These are phyloP conservation scores for Lepiota venenata DNA, from an alignment of 768 basidiomycete species.

Conservation along the genomic window DNA sequence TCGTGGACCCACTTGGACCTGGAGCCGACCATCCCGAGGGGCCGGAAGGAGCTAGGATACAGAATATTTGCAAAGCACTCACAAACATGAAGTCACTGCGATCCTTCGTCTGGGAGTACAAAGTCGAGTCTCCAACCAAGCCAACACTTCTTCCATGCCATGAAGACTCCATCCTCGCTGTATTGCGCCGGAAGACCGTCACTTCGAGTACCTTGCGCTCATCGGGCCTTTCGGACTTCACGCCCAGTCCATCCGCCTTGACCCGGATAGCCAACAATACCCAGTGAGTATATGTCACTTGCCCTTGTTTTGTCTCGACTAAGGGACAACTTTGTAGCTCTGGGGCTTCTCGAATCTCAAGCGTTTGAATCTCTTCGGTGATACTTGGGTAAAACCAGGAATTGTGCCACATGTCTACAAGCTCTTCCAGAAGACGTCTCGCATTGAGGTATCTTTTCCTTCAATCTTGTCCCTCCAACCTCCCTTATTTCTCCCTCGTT, in stretches of 20 bases:
- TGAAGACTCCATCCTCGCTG: conserved; percentile 37
- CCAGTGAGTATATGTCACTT: conserved; percentile 28
- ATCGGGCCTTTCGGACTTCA: conserved; percentile 36
- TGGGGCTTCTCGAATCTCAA: conserved; percentile 29
- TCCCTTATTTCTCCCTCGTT: not conserved
- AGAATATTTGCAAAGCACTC: conserved; percentile 38
- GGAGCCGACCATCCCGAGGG: conserved; percentile 13
- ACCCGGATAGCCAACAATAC: conserved; percentile 30
- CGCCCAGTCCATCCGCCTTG: conserved; percentile 24
- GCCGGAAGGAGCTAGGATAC: conserved; percentile 29
- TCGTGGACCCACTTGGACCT: conserved; percentile 25
- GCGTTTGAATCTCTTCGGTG: conserved; percentile 24
- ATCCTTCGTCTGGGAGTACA: conserved; percentile 43
- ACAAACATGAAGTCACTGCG: conserved; percentile 37
- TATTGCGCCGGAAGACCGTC: conserved; percentile 23
- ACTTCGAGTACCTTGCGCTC: conserved; percentile 33
- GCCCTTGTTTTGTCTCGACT: not conserved
- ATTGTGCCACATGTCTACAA: conserved; percentile 26
- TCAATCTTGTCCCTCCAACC: not conserved
- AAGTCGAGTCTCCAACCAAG: conserved; percentile 4
- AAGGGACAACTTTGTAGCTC: conserved; percentile 18
- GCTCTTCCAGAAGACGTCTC: conserved; percentile 25
- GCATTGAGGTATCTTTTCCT: conserved; percentile 24
- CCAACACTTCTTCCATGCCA: conserved; percentile 30
- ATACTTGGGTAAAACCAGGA: conserved; percentile 26